Evolutionary conservation across 305 asterid genomes (phyloP).

Genomic region (Fraxinus ornus): DNA sequence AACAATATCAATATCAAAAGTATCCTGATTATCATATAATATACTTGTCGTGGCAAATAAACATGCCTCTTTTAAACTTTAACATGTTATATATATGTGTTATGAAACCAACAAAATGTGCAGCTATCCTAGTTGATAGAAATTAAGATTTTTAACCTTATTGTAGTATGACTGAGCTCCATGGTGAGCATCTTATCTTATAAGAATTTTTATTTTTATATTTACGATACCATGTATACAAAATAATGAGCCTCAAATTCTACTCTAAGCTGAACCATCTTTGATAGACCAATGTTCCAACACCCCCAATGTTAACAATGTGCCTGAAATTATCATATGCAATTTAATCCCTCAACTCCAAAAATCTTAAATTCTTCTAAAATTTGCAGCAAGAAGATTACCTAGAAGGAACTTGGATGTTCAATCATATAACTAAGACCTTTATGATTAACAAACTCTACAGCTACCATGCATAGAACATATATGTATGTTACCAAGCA

Average conservation of each 20-base stretch:
- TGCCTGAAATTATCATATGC: neutral
- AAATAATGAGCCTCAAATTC: neutral
- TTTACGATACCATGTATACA: neutral
- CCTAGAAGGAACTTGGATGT: neutral
- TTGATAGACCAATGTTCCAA: neutral
- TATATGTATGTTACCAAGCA: neutral
- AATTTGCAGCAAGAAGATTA: neutral
- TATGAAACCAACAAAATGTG: neutral
- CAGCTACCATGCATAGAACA: neutral
- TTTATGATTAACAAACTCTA: neutral
- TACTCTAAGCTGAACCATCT: neutral
- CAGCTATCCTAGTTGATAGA: neutral
- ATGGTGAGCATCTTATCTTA: neutral
- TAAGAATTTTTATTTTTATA: neutral
- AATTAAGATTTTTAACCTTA: neutral
- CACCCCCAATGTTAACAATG: neutral
- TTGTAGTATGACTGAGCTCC: neutral
- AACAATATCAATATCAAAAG: neutral
- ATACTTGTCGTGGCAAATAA: neutral
- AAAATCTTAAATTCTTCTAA: neutral
- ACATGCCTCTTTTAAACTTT: neutral
- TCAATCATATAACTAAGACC: neutral
- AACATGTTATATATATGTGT: neutral
- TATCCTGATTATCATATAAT: neutral
- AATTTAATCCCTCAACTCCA: neutral